These are phyloP conservation scores for Niveomyces coronatus DNA, from an alignment of 2,329 filamentous ascomycete species.

Conservation along the genomic window DNA sequence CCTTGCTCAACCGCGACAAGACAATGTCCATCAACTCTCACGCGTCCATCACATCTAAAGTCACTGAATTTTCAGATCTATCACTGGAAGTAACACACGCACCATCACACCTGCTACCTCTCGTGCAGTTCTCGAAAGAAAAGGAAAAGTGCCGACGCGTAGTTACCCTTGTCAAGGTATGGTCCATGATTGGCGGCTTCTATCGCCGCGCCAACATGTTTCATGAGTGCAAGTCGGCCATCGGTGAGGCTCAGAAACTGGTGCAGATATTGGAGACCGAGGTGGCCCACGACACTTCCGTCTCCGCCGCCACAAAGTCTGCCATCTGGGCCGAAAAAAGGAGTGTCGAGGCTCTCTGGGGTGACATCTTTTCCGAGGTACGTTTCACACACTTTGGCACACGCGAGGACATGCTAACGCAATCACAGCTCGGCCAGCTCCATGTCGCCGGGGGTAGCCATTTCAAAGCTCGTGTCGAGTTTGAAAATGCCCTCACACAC, in stretches of 20 bases:
- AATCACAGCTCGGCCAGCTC: constrained; percentile 54
- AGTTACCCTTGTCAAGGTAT: constrained; percentile 61
- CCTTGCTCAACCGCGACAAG: constrained; percentile 33
- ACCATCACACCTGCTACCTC: constrained; percentile 37
- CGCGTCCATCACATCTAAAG: constrained; percentile 29
- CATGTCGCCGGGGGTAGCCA: constrained; percentile 50
- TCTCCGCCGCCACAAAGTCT: constrained; percentile 49
- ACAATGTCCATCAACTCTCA: constrained; percentile 37
- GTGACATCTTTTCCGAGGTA: constrained; percentile 74
- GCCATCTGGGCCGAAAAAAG: constrained; percentile 70
- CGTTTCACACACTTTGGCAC: constrained; percentile 24
- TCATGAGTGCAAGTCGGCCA: constrained; percentile 69
- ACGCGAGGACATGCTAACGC: constrained; percentile 13
- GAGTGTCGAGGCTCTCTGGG: constrained; percentile 76
- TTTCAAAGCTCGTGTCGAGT: constrained; percentile 63
- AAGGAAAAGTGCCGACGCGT: constrained; percentile 40
- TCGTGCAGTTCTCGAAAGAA: constrained; percentile 44
- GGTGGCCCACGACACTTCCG: constrained; percentile 50
- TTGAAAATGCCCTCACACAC: constrained; percentile 73
- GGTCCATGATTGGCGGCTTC: constrained; percentile 81
- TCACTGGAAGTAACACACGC: constrained; percentile 31
- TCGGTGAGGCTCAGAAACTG: constrained; percentile 71
- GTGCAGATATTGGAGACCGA: constrained; percentile 62
- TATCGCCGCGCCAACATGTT: constrained; percentile 74
- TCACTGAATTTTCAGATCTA: constrained; percentile 30